phyloP scores from a whole-genome alignment of 768 basidiomycete genomes.

The Naematelia aurantialba region DNA sequence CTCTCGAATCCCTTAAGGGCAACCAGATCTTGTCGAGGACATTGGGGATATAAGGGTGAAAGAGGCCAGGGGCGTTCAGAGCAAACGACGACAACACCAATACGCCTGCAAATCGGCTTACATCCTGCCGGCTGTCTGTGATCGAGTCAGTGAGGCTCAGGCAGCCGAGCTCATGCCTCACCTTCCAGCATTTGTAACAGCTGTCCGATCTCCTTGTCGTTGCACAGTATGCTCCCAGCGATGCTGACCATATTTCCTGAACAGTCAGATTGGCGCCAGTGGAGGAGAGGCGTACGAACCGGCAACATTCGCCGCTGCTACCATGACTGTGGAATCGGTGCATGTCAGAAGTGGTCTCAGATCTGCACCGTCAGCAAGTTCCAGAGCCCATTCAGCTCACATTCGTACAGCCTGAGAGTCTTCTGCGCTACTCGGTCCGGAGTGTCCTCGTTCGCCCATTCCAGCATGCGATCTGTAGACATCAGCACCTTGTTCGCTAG shows the following conservation, averaged over 20 bases:
- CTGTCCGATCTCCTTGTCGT: constrained; percentile 79
- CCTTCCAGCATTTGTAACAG: constrained; percentile 69
- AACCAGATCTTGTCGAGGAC: constrained; percentile 91
- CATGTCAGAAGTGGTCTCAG: constrained; percentile 88
- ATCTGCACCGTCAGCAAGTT: constrained; percentile 64
- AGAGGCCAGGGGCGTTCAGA: constrained; percentile 76
- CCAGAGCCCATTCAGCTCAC: constrained; percentile 45
- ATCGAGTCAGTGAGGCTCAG: constrained; percentile 4
- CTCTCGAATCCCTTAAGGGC: constrained; percentile 79
- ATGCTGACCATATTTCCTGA: constrained; percentile 65
- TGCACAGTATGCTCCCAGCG: constrained; percentile 77
- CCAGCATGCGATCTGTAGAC: constrained; percentile 28
- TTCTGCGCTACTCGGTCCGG: constrained; percentile 38
- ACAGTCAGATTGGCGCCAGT: not conserved
- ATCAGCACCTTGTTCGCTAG: constrained; percentile 3
- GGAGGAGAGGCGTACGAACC: constrained; percentile 54
- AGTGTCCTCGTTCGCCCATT: constrained; percentile 36
- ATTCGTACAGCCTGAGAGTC: constrained; percentile 39
- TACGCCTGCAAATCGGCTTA: constrained; percentile 86
- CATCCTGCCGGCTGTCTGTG: constrained; percentile 70
- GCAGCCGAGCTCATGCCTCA: constrained; percentile 11
- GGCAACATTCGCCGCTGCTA: constrained; percentile 85
- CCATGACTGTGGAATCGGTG: constrained; percentile 88
- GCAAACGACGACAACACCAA: constrained; percentile 92
- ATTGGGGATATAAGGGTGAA: constrained; percentile 78